A percentile compares a stretch with the other conserved stretches of the same genome.
Conservation (phyloP, 2,329 filamentous ascomycete species). For the Colletotrichum simmondsii region DNA sequence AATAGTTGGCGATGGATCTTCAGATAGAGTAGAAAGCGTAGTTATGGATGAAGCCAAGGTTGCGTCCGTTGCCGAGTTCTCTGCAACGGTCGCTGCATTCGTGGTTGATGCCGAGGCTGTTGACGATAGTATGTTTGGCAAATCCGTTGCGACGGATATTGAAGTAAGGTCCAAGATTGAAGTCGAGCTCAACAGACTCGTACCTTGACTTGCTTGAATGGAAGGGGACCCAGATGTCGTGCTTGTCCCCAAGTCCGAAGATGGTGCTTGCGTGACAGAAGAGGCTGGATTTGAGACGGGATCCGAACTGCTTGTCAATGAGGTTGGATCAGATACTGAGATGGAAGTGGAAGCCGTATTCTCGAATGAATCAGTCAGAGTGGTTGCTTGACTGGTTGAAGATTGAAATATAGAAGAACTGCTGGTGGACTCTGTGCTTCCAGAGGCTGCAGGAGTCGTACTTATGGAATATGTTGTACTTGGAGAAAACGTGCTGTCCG, state of each 20-base stretch:
- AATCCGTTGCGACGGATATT: no score
- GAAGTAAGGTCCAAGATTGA: neutral
- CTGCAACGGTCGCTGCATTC: neutral
- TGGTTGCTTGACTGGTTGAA: neutral
- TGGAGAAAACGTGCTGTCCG: neutral
- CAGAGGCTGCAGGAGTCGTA: neutral
- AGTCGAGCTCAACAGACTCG: neutral
- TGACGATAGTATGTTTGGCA: neutral
- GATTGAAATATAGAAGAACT: neutral
- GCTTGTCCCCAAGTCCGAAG: neutral
- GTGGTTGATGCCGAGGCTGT: neutral
- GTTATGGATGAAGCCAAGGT: neutral
- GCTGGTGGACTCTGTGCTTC: neutral
- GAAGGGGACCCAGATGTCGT: neutral
- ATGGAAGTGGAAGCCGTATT: neutral
- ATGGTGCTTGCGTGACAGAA: neutral
- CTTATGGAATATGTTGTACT: neutral
- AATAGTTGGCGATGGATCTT: neutral
- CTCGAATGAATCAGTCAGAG: neutral
- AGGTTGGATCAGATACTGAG: neutral
- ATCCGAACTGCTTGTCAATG: neutral
- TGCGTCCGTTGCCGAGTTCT: neutral
- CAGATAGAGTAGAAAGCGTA: neutral
- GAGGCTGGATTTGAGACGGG: neutral
- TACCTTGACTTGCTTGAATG: neutral